Conservation (phyloP, 768 basidiomycete species). For the Rhodotorula kratochvilovae region DNA sequence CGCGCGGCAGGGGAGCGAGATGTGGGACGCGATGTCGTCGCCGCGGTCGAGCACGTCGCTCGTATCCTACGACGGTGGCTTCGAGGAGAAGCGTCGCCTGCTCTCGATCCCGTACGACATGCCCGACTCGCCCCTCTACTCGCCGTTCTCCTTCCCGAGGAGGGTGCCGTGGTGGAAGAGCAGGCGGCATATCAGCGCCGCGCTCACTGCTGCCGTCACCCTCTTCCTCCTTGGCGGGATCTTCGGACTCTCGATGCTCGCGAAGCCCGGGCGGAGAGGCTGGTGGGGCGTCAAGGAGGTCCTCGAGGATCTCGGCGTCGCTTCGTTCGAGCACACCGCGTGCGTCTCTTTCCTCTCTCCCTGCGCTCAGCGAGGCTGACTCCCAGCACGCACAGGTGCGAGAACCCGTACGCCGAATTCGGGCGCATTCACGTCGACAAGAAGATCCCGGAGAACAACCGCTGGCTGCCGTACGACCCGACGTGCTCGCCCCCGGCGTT, state of each 20-base stretch:
- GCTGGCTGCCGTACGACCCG: constrained; percentile 24
- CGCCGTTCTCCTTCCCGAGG: not conserved
- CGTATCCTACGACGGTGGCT: not conserved
- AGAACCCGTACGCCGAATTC: constrained; percentile 32
- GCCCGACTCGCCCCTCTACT: not conserved
- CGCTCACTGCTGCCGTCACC: not conserved
- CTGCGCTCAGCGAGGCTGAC: too few species aligned
- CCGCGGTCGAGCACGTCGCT: not conserved
- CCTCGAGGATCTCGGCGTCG: constrained; percentile 8
- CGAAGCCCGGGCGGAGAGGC: not conserved
- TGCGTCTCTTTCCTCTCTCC: too few species aligned
- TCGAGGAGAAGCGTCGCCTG: constrained; percentile 15
- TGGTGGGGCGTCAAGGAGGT: constrained; percentile 12
- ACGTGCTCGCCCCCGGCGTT: constrained; percentile 23
- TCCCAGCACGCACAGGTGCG: too few species aligned
- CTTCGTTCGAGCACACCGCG: not conserved
- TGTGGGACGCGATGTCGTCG: not conserved
- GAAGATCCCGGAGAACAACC: constrained; percentile 8
- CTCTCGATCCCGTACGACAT: not conserved
- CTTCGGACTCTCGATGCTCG: not conserved
- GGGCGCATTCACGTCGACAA: constrained; percentile 13
- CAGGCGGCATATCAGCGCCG: not conserved
- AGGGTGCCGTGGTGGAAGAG: not conserved
- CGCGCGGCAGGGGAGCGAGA: not conserved
- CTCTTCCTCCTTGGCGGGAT: constrained; percentile 8